Evolutionary conservation across 139 green algal species (phyloP), one percentile per base, ranked within the genome.

Genomic region (Chlorella sp.): DNA sequence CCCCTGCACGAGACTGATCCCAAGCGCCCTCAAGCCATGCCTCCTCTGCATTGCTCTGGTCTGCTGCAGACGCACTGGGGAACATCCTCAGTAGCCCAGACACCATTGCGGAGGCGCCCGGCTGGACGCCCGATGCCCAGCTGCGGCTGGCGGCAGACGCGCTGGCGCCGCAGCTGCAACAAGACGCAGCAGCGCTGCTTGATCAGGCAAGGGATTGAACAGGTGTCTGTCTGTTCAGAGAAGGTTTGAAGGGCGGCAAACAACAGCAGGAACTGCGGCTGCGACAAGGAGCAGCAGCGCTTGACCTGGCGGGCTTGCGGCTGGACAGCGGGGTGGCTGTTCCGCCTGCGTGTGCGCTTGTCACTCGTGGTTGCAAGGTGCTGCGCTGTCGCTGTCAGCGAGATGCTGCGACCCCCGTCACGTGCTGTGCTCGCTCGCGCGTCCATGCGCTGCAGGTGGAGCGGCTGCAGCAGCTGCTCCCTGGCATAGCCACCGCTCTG

Each of bases 371-470:
- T n/a, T n/a, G n/a, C n/a, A n/a, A n/a, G n/a, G n/a, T n/a, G n/a
- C n/a, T n/a, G n/a, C n/a, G n/a, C n/a, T n/a, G n/a, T n/a, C n/a
- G n/a, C n/a, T n/a, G n/a, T n/a, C n/a, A n/a, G n/a, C n/a, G n/a
- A n/a, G n/a, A n/a, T n/a, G n/a, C n/a, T n/a, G n/a, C n/a, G n/a
- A n/a, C n/a, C n/a, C n/a, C n/a, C n/a, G n/a, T n/a, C n/a, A n/a
- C n/a, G n/a, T n/a, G n/a, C n/a, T n/a, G n/a, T n/a, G n/a, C n/a
- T n/a, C n/a, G n/a, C n/a, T n/a, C n/a, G n/a, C n/a, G n/a, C n/a
- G n/a, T n/a, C n/a, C n/a, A n/a, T n/a, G n/a, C n/a, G n/a, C 3
- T 32, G 79, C 79, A 84, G 79, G 79, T 84, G 64, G n/a, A 23
- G 9, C 64, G 65, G 79, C 79, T 84, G 44, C 79, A 67, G 23